Evolutionary conservation across 495 filamentous ascomycete species (phyloP).

Genomic region (Letharia lupina): DNA sequence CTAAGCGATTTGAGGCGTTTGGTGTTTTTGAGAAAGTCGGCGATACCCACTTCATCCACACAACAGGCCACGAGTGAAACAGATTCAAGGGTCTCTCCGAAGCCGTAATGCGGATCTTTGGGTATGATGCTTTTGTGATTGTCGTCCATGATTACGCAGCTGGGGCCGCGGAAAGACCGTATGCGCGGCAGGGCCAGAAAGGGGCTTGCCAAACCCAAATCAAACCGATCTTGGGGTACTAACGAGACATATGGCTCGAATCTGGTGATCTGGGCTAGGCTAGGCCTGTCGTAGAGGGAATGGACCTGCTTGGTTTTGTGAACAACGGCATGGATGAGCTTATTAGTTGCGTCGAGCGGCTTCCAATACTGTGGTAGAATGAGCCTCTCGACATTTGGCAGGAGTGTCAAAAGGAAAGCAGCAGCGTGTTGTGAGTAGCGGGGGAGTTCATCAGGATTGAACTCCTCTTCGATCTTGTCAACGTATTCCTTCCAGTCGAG

Average conservation of each 20-base stretch:
- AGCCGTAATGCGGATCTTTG: constrained; percentile 17
- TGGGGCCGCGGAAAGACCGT: constrained; percentile 25
- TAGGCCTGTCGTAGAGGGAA: constrained; percentile 15
- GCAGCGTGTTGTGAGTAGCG: constrained; percentile 33
- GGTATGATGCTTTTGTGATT: constrained; percentile 21
- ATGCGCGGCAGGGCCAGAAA: constrained; percentile 30
- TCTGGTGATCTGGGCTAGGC: constrained; percentile 26
- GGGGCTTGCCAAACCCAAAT: constrained; percentile 26
- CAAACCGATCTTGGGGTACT: constrained; percentile 18
- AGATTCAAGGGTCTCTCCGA: constrained; percentile 26
- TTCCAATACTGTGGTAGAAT: constrained; percentile 26
- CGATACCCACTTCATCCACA: constrained; percentile 31
- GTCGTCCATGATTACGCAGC: constrained; percentile 24
- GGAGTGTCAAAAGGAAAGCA: constrained; percentile 33
- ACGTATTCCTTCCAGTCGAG: constrained; percentile 35
- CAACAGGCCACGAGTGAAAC: constrained; percentile 26
- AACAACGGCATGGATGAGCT: constrained; percentile 26
- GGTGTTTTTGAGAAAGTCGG: constrained; percentile 32
- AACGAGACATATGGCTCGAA: constrained; percentile 23
- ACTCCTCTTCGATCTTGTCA: constrained; percentile 28
- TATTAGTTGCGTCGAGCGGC: constrained; percentile 24
- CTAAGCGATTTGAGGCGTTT: constrained; percentile 29
- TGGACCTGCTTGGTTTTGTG: constrained; percentile 24
- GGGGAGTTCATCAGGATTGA: constrained; percentile 6
- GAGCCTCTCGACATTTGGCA: constrained; percentile 31